Evolutionary conservation across 805 yeast species (phyloP), one percentile per base, ranked within the genome.

Genomic region (Hanseniaspora lachancei): DNA sequence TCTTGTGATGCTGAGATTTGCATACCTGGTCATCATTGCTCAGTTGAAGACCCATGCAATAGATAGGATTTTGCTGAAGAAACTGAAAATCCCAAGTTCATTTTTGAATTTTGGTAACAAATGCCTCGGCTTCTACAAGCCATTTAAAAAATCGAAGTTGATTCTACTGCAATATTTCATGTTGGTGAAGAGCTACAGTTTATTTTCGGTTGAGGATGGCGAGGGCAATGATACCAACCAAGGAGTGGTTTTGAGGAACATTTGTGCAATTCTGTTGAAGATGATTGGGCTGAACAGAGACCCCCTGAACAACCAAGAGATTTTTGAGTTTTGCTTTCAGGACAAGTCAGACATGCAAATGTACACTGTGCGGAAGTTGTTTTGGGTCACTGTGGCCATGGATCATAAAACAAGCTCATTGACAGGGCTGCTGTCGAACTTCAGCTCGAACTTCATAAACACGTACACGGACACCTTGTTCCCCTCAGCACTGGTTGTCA

Each of bases 231-330:
- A 56, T 34, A 34, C 35, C 9, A 36, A 42, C 5, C 58, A 56
- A 23, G 58, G 58, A 1, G 18, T 35, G 2, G 54, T 49, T 8
- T 32, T 51, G 38, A 50, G 42, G 13, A 49, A 51, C 41, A 56
- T 47, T 29, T 43, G 49, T 34, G 51, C 55, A 2, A 42, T 49
- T 13, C 18, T 56, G 38, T 16, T 35, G 6, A 43, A 49, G n/a
- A 56, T 47, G 46, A 56, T 56, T 46, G 58, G 58, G 3, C 24
- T 56, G 49, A 56, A 56, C 18, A 46, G 55, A 29, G 58, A 56
- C 15, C 58, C 58, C 20, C 29, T 27, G 13, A 34, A 49, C 23
- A 38, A 50, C 27, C 18, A 38, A 23, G 49, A 56, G n/a, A 36
- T 53, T 6, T 53, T 46, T 21, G 32, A 38, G 15, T 48, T 46